Evolutionary conservation across 2,329 filamentous ascomycete genomes (phyloP).

Genomic region (Fusarium siculi): DNA sequence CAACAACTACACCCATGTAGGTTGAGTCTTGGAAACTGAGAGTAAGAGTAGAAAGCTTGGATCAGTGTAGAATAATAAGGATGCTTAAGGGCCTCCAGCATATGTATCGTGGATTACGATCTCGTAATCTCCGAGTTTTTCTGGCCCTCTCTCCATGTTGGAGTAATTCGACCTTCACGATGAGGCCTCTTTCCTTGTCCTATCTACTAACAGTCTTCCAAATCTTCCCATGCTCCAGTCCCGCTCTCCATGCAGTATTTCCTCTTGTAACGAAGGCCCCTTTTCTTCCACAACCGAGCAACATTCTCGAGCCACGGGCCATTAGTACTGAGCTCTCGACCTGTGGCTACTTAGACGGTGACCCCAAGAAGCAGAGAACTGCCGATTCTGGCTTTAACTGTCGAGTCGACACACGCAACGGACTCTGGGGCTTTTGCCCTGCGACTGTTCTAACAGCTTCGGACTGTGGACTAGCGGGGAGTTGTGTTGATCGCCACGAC

Average conservation of each 20-base stretch:
- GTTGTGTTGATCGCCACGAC: conserved; percentile 47
- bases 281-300: neutral
- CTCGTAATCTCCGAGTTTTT: neutral
- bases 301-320: conserved; percentile 1
- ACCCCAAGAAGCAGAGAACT: conserved; percentile 44
- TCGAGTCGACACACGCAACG: conserved; percentile 48
- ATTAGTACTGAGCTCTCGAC: conserved; percentile 40
- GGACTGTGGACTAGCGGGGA: conserved; percentile 53
- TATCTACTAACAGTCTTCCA: neutral
- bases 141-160: too few species aligned
- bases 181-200: neutral
- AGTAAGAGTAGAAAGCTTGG: neutral
- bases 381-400: conserved; percentile 51
- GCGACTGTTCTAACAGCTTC: conserved; percentile 48
- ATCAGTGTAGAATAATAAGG: neutral
- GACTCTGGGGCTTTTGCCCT: conserved; percentile 54
- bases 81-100: too few species aligned
- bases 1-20: conserved; percentile 7
- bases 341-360: conserved; percentile 48
- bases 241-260: neutral
- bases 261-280: neutral
- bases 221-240: neutral
- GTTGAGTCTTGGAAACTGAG: neutral
- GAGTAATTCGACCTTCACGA: neutral
- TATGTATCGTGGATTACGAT: neutral